These are phyloP conservation scores for Botrytis medusae DNA, from an alignment of 2,329 filamentous ascomycete genomes.

Conservation along the genomic window DNA sequence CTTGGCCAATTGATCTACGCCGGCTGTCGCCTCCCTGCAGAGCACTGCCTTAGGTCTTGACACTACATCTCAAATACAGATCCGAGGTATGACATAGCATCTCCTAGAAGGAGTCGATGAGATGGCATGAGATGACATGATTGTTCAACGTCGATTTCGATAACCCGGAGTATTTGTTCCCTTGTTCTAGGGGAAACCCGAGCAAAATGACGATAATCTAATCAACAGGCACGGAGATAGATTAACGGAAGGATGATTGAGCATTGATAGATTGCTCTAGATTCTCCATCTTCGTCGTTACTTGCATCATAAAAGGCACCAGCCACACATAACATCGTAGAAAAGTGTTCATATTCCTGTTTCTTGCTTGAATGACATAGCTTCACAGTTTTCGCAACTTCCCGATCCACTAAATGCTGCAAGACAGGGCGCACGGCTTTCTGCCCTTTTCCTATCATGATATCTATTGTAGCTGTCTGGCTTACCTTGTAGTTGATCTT, in stretches of 20 bases:
- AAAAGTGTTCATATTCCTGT: conserved; percentile 10
- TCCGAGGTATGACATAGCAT: conserved; percentile 21
- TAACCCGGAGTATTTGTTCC: not conserved
- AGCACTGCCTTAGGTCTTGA: conserved; percentile 13
- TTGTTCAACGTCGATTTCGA: not conserved
- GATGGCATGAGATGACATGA: not conserved
- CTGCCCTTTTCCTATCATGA: not conserved
- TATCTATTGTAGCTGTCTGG: not conserved
- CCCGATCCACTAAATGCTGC: not conserved
- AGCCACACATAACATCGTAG: not conserved
- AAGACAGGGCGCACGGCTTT: not conserved
- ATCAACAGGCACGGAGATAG: not conserved
- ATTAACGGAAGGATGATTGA: not conserved
- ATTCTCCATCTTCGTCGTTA: no score
- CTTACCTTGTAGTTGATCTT: not conserved
- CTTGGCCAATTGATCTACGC: conserved; percentile 11
- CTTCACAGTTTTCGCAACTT: not conserved
- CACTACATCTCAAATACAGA: not conserved
- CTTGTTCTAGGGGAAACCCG: not conserved
- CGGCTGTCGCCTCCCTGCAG: not conserved
- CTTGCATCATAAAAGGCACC: not conserved
- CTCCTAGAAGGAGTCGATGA: not conserved
- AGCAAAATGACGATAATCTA: not conserved
- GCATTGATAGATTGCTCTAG: not conserved
- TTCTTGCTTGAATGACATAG: conserved; percentile 6